Percentiles rank a stretch among this genome's conserved stretches.
Conservation (phyloP, 306 rosid species). For the Inga leiocalycina region DNA sequence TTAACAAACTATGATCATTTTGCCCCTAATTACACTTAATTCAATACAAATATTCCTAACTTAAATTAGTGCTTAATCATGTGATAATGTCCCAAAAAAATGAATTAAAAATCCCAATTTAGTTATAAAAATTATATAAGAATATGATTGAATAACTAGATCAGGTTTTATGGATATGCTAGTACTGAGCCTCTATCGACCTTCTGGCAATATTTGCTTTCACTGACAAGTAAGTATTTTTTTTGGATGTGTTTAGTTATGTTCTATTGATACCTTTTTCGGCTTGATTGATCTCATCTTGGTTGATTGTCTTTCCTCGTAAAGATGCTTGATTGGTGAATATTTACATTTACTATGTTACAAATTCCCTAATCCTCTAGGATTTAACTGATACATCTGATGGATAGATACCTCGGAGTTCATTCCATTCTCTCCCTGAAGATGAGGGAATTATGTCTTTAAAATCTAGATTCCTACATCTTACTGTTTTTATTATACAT, state of each 20-base stretch:
- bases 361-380: not conserved
- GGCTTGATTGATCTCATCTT: too few species aligned
- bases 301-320: not conserved
- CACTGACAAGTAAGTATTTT: constrained; percentile 65
- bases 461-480: not conserved
- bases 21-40: too few species aligned
- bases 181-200: constrained; percentile 79
- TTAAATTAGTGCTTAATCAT: too few species aligned
- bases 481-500: not conserved
- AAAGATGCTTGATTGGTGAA: not conserved
- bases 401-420: not conserved
- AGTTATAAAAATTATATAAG: too few species aligned
- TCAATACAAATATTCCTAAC: too few species aligned
- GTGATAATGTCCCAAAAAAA: too few species aligned
- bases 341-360: not conserved
- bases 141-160: too few species aligned
- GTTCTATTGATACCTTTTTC: too few species aligned
- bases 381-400: not conserved
- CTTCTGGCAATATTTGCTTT: constrained; percentile 92
- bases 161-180: constrained; percentile 68
- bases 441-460: not conserved
- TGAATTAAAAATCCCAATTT: too few species aligned
- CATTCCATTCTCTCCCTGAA: not conserved
- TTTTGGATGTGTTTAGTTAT: not conserved
- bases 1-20: too few species aligned